Base-by-base conservation (phyloP, 75 land plant genomes). In the Adiantum capillusveneris region DNA sequence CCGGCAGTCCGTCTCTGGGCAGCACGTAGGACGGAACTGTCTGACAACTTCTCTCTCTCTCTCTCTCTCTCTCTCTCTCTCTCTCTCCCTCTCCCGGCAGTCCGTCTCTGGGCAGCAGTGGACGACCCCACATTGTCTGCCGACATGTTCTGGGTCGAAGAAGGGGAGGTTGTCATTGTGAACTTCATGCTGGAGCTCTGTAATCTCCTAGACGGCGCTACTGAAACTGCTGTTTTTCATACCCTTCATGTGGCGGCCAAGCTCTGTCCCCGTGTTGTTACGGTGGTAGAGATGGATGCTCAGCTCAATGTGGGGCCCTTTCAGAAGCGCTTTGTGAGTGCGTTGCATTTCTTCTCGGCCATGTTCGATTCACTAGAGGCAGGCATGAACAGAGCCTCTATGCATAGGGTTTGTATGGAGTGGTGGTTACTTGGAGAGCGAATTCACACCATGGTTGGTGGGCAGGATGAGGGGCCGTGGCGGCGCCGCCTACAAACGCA, bases 161-260 rank as follows among this genome's bases (percentile, higher is more conserved):
- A 61, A 25, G 84, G 70, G n/a, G 98, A 88, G 54, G 59, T 61
- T 0, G 55, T 88, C 11, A 81, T 80, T 0, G 83, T 83, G 29
- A 93, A 93, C 31, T 88, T 93, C 79, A 82, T 93, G 95, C 73
- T 93, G 43, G 86, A 92, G 69, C 73, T 93, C 21, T 68, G 84
- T 74, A 60, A 76, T 26, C 58, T 80, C 24, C 64, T 88, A n/a
- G 84, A 72, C 22, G 86, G 79, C 24, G 67, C 77, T 1, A 11
- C 63, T 0, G 68, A 31, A 0, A 31, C 77, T 11, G 29, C 44
- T 0, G 59, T 55, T 17, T 74, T 88, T 0, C 29, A 57, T 0
- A 71, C 66, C 12, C 76, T 92, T 11, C 53, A 59, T 36, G 58
- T 85, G 28, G 98, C 81, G 0, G 64, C 68, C 24, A 65, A 78